Base-by-base conservation (phyloP, 768 basidiomycete species). In the Suillus hirtellus region DNA sequence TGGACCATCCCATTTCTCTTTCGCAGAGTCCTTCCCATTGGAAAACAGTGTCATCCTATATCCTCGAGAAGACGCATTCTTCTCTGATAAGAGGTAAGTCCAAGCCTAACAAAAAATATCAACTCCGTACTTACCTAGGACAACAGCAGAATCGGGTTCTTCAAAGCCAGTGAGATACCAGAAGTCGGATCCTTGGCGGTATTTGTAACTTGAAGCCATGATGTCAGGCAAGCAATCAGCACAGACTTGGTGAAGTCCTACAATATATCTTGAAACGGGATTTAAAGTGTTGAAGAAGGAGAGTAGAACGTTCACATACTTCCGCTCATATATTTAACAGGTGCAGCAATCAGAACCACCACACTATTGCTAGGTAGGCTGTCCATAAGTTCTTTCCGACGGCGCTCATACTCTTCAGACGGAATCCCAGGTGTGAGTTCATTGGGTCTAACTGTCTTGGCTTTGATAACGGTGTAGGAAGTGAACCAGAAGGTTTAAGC, bases 161-260 rank as follows among this genome's bases (percentile, higher is more conserved):
- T 94, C 87, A 70, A 97, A 97, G 12, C 97, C 97, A 0, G 97
- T 97, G 15, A 99, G 80, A 74, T 99, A 99, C 90, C 90, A 94
- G 73, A 96, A 93, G 75, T 96, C 89, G 43, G 92, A 94, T 0
- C 87, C 86, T 76, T 96, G 96, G 27, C 96, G 86, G 72, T 93
- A 97, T 73, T 95, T 95, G 82, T 98, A 97, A 75, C 96, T 99
- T 72, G 40, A 58, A 42, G 69, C 65, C 64, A 49, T 60, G 27
- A 65, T 34, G 62, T 60, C n/a, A 47, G 35, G 35, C 47, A 31
- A 21, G 37, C 54, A 67, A 54, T 55, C 38, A 60, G 47, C 49
- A 61, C 15, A 27, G 43, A 53, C 19, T 24, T 21, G 62, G n/a
- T 46, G 49, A 37, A 10, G 38, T 76, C 90, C 78, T 75, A 94